Evolutionary conservation across 192 early-diverging fungal genomes (phyloP).

Genomic region (Umbelopsis vinacea): DNA sequence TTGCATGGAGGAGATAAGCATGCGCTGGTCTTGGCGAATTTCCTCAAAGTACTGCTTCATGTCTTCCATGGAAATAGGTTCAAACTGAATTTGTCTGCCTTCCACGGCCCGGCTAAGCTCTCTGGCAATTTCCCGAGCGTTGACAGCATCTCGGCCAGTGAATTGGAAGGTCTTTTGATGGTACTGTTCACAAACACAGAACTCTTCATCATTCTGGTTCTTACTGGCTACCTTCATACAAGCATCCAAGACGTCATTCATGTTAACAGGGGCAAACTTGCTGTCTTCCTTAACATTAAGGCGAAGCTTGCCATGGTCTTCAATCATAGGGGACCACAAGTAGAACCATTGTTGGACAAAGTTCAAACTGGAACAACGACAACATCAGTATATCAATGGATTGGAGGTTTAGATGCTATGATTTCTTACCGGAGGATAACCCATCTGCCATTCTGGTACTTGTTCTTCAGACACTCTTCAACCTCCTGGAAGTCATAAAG

Average conservation of each 20-base stretch:
- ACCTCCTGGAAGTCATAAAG: background rate
- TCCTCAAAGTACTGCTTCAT: slow-evolving; percentile 14
- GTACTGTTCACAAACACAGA: background rate
- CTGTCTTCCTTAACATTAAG: slow-evolving; percentile 14
- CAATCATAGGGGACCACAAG: slow-evolving; percentile 24
- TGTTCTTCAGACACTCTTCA: slow-evolving; percentile 4
- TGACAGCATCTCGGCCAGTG: slow-evolving; percentile 6
- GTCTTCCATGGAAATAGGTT: background rate
- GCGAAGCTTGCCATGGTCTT: slow-evolving; percentile 3
- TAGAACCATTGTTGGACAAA: slow-evolving; percentile 28
- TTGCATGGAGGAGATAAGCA: slow-evolving; percentile 4
- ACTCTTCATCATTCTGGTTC: background rate
- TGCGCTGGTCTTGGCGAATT: background rate
- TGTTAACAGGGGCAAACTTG: slow-evolving; percentile 27
- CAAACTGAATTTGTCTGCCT: background rate
- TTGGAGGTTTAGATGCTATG: no score
- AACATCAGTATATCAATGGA: background rate
- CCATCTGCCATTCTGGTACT: slow-evolving; percentile 10
- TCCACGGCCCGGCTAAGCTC: slow-evolving; percentile 2
- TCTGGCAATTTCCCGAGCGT: slow-evolving; percentile 1
- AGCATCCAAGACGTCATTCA: slow-evolving; percentile 17
- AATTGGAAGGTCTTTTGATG: slow-evolving; percentile 7
- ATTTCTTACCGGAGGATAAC: slow-evolving; percentile 7
- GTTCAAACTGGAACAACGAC: slow-evolving; percentile 10
- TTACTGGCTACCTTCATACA: background rate